phyloP scores from a whole-genome alignment of 495 filamentous ascomycete species.

The Wilcoxina mikolae region DNA sequence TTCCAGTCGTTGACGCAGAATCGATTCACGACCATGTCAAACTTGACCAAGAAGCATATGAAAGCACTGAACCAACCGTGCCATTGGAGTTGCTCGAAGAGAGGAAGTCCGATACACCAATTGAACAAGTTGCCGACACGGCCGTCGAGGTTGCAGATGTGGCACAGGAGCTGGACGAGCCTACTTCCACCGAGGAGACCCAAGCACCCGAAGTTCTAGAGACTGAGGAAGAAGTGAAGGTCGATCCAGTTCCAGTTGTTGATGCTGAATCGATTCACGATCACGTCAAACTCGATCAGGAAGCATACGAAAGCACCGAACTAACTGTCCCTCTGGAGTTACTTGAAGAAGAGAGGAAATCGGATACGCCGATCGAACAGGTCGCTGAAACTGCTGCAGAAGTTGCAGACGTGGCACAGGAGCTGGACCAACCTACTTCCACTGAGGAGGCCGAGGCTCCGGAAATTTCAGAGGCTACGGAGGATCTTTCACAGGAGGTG shows the following conservation, averaged over 20 bases:
- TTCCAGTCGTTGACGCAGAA: conserved; percentile 47
- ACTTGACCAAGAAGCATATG: conserved; percentile 68
- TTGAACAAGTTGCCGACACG: conserved; percentile 3
- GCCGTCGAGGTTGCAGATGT: conserved; percentile 8
- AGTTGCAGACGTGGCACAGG: conserved; percentile 6
- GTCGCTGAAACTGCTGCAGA: conserved; percentile 7
- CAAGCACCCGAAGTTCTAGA: too few relatives aligned
- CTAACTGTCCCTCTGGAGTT: conserved; percentile 15
- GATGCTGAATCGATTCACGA: conserved; percentile 36
- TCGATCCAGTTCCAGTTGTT: conserved; percentile 64
- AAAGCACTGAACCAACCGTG: conserved; percentile 44
- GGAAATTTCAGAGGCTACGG: not conserved
- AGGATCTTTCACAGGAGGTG: not conserved
- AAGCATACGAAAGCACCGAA: conserved; percentile 64
- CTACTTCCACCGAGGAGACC: not conserved
- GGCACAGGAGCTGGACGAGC: conserved; percentile 5
- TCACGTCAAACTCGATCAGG: conserved; percentile 58
- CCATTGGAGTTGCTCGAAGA: not conserved
- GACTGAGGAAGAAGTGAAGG: not conserved
- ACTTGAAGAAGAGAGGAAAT: not conserved
- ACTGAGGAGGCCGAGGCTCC: not conserved
- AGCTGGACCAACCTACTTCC: not conserved
- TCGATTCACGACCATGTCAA: conserved; percentile 46
- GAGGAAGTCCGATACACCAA: not conserved
- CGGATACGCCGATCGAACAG: not conserved